Percentiles rank a stretch among this genome's conserved stretches.
phyloP scores from a whole-genome alignment of 2,329 filamentous ascomycete genomes.

The Monosporascus sp. region DNA sequence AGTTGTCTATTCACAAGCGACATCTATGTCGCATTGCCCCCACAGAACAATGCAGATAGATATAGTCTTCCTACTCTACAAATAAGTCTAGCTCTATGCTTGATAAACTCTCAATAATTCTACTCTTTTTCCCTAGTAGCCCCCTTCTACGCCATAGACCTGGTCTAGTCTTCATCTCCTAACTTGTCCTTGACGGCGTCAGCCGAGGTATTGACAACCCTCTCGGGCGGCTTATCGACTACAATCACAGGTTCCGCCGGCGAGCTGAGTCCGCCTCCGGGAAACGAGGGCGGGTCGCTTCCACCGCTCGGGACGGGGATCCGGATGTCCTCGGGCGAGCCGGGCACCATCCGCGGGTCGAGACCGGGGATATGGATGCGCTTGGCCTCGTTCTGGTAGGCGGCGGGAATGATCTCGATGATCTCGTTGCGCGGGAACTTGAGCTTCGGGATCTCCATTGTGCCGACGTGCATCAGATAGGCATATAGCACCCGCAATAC shows the following conservation, averaged over 20 bases:
- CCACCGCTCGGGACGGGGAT: slow-evolving; percentile 59
- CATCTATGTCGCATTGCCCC: no score
- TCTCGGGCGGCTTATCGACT: slow-evolving; percentile 21
- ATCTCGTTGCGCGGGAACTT: slow-evolving; percentile 96
- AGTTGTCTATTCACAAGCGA: no score
- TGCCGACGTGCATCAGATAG: slow-evolving; percentile 97
- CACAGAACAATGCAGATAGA: no score
- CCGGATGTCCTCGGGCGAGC: slow-evolving; percentile 74
- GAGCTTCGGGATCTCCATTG: slow-evolving; percentile 85
- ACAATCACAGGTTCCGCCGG: slow-evolving; percentile 35
- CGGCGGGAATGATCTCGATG: slow-evolving; percentile 96
- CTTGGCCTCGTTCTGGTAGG: slow-evolving; percentile 94
- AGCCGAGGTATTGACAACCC: slow-evolving; percentile 23
- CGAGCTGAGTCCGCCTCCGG: slow-evolving; percentile 43
- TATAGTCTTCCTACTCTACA: no score
- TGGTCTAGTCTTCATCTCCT: slow-evolving; percentile 23
- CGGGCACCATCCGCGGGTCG: slow-evolving; percentile 63
- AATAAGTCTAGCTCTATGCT: no score
- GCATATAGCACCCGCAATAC: slow-evolving; percentile 96
- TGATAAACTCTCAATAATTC: background rate
- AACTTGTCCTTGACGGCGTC: slow-evolving; percentile 27
- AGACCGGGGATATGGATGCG: slow-evolving; percentile 76
- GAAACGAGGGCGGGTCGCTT: slow-evolving; percentile 37
- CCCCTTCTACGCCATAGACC: background rate
- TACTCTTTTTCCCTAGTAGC: background rate